Evolutionary conservation across 257 asterid genomes (phyloP), one percentile per base, ranked within the genome.

Genomic region (Linderniella brevidens): DNA sequence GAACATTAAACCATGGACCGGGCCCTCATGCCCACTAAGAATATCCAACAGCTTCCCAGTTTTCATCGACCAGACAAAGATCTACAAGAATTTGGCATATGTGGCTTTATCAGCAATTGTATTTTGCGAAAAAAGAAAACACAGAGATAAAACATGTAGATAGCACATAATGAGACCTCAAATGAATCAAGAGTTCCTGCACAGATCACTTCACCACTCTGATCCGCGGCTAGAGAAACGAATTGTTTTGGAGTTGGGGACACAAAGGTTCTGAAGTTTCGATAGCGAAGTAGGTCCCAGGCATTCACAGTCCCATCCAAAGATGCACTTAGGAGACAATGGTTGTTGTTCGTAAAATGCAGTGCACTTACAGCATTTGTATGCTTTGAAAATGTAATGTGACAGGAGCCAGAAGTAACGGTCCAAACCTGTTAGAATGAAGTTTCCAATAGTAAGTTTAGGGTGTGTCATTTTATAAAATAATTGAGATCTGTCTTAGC

Each of bases 21-120:
- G 98, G 59, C 93, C 98, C 67, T 80, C 93, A 38, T 90, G 98
- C 43, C 98, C 96, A 13, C 98, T 90, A 58, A 90, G 96, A 71
- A 81, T 76, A 37, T 90, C 98, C 69, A 90, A 62, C 46, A 90
- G 60, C 61, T 94, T 72, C 42, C 93, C 96, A 0, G 95, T 85
- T 79, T 81, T 90, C 98, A 90, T 90, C 50, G 98, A 90, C 98
- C 98, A 90, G 53, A 85, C 94, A 69, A 70, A 90, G 62, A 85
- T 75, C 98, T 90, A 65, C 44, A 41, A 9, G 16, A 25, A 25
- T 25, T 25, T 25, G 48, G 3, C 16, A 43, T 18, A 43, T 12
- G 17, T 1, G 18, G n/a, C 5, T 13, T 13, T 43, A 15, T 9
- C 17, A 18, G 48, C 19, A 3, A 44, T 18, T 13, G 48, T 13